Conservation (phyloP, 2,329 filamentous ascomycete genomes). For the Cytospora schulzeri region DNA sequence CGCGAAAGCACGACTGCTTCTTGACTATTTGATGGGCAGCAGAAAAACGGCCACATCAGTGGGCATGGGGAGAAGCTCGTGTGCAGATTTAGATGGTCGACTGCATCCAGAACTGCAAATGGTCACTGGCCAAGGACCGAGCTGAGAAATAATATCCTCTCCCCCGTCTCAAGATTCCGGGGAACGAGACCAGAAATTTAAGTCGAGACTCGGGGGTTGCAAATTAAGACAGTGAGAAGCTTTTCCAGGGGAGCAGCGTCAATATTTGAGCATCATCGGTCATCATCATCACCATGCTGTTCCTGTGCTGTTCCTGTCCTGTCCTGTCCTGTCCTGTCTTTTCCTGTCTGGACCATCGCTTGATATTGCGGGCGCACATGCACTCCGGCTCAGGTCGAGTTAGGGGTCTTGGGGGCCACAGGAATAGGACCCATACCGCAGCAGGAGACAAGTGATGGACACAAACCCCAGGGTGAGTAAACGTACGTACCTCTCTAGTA, state of each 20-base stretch:
- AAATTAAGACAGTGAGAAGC: conserved; percentile 4
- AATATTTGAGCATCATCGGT: conserved; percentile 12
- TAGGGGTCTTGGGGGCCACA: conserved; percentile 12
- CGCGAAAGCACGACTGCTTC: conserved; percentile 3
- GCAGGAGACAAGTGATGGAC: neutral
- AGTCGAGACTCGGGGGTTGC: neutral
- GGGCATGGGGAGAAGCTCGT: conserved; percentile 19
- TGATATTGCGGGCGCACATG: conserved; percentile 12
- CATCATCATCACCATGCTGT: neutral
- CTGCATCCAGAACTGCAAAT: neutral
- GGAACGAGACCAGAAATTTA: neutral
- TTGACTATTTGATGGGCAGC: conserved; percentile 1
- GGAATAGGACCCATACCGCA: conserved; percentile 4
- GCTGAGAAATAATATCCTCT: neutral
- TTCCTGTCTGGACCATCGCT: neutral
- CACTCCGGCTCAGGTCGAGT: conserved; percentile 10
- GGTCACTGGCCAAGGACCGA: neutral
- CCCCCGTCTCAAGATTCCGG: neutral
- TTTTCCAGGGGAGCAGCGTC: conserved; percentile 4
- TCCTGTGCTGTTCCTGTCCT: no score
- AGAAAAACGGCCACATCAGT: conserved; percentile 10
- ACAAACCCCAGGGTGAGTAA: neutral
- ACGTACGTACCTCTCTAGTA: conserved; percentile 16
- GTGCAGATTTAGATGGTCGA: neutral
- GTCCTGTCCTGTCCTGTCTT: no score